Evolutionary conservation across 2,329 filamentous ascomycete species (phyloP).

Genomic region (Pyrenophora teres): DNA sequence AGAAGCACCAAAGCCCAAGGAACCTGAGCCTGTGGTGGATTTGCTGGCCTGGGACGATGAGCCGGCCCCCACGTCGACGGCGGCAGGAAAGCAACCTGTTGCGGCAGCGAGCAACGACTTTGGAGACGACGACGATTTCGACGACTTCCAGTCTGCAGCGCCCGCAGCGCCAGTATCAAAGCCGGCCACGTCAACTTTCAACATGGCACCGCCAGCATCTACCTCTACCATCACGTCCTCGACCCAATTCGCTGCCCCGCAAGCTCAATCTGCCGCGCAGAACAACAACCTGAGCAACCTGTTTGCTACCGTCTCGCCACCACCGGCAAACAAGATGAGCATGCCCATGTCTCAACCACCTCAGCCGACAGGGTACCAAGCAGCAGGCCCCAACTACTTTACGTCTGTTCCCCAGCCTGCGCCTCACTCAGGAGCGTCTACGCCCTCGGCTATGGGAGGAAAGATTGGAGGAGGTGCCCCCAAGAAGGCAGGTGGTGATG

Average conservation of each 20-base stretch:
- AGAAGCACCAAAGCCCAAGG: constrained; percentile 75
- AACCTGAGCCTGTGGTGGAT: constrained; percentile 77
- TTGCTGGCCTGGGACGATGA: constrained; percentile 90
- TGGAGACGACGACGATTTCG: constrained; percentile 85
- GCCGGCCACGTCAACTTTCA: constrained; percentile 49
- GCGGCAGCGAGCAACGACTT: constrained; percentile 50
- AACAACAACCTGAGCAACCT: constrained; percentile 80
- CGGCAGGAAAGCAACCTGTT: constrained; percentile 52
- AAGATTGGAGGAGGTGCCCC: constrained; percentile 50
- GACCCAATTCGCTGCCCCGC: constrained; percentile 78
- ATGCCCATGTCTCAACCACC: constrained; percentile 54
- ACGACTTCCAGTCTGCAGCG: constrained; percentile 90
- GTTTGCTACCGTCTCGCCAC: constrained; percentile 80
- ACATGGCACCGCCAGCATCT: constrained; percentile 54
- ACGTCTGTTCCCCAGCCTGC: constrained; percentile 67
- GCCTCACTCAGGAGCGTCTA: constrained; percentile 42
- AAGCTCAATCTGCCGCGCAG: constrained; percentile 83
- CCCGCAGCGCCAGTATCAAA: constrained; percentile 49
- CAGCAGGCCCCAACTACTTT: constrained; percentile 90
- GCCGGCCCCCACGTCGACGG: constrained; percentile 56
- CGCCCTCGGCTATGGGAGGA: constrained; percentile 50
- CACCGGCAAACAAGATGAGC: constrained; percentile 59
- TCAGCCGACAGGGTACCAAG: constrained; percentile 71
- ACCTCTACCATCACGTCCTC: constrained; percentile 56
- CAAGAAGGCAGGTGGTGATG: constrained; percentile 70